Evolutionary conservation across 371 early-diverging fungal genomes (phyloP).

Genomic region (Mortierella sp.): DNA sequence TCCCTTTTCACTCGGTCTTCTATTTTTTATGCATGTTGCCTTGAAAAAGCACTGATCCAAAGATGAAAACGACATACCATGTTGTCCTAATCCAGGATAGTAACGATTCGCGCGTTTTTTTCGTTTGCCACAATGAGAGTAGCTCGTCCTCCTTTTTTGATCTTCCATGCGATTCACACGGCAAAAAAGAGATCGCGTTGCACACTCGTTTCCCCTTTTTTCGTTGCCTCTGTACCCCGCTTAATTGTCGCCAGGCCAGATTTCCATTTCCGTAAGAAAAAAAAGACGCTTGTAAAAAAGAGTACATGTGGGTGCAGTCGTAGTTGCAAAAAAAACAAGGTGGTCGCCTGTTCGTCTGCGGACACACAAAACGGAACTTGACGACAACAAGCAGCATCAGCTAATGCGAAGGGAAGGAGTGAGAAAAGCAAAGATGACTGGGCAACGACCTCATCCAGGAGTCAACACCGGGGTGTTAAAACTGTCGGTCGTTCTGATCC

Average conservation of each 20-base stretch:
- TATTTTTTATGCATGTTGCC: background rate
- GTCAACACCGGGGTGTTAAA: background rate
- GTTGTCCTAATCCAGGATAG: background rate
- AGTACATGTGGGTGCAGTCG: background rate
- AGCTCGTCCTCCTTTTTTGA: too few species aligned
- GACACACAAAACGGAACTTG: background rate
- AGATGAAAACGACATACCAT: background rate
- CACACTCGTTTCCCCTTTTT: background rate
- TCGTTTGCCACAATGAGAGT: too few species aligned
- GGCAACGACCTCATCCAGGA: background rate
- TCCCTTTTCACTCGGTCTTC: background rate
- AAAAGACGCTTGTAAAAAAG: too few species aligned
- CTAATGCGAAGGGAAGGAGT: background rate
- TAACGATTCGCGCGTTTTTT: too few species aligned
- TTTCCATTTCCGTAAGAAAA: constrained; percentile 1
- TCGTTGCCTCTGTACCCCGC: background rate
- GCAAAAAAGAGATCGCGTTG: background rate
- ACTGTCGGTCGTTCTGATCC: constrained; percentile 1
- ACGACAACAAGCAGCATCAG: background rate
- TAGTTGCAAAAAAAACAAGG: background rate
- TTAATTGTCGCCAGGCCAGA: background rate
- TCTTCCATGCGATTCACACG: too few species aligned
- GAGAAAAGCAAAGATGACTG: background rate
- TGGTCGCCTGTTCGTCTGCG: constrained; percentile 8
- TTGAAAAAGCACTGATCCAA: constrained; percentile 2